Percentiles rank a stretch among this genome's conserved stretches.
Evolutionary conservation across 2,329 filamentous ascomycete species (phyloP).

Genomic region (Arachnopeziza araneosa): DNA sequence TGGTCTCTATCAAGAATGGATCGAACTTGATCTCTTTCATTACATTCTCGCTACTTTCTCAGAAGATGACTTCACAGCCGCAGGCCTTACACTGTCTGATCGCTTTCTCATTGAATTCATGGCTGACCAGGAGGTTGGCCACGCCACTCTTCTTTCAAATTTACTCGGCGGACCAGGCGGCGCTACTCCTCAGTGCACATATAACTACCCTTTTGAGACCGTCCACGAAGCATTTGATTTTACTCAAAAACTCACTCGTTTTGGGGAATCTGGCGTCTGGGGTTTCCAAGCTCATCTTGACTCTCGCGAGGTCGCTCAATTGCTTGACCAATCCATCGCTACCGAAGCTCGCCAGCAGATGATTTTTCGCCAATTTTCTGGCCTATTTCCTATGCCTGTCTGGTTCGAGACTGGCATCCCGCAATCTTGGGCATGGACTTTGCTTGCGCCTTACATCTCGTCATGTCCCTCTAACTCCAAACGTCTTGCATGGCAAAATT

Average conservation of each 20-base stretch:
- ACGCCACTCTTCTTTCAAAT: slow-evolving; percentile 71
- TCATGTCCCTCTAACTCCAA: slow-evolving; percentile 69
- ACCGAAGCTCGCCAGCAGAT: slow-evolving; percentile 78
- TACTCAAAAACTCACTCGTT: slow-evolving; percentile 78
- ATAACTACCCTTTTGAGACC: slow-evolving; percentile 73
- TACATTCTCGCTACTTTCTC: slow-evolving; percentile 67
- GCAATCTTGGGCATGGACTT: slow-evolving; percentile 80
- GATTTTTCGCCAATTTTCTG: slow-evolving; percentile 77
- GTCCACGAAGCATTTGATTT: slow-evolving; percentile 78
- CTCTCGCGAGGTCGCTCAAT: slow-evolving; percentile 65
- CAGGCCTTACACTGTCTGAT: slow-evolving; percentile 64
- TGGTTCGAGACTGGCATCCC: slow-evolving; percentile 78
- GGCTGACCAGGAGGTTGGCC: slow-evolving; percentile 70
- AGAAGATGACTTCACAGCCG: slow-evolving; percentile 61
- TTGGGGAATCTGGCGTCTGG: slow-evolving; percentile 73
- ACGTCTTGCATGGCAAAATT: slow-evolving; percentile 79
- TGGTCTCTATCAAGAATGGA: slow-evolving; percentile 76
- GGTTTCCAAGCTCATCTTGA: slow-evolving; percentile 76
- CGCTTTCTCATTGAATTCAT: slow-evolving; percentile 69
- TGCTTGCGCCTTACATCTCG: slow-evolving; percentile 75
- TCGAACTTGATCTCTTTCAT: slow-evolving; percentile 79
- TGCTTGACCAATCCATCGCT: slow-evolving; percentile 71
- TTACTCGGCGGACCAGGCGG: slow-evolving; percentile 58
- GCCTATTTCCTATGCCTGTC: slow-evolving; percentile 74
- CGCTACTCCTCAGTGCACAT: slow-evolving; percentile 67